Percentiles rank a stretch among this genome's conserved stretches.
Evolutionary conservation across 1,284 basidiomycete species (phyloP).

Genomic region (Cutaneotrichosporon mucoides): DNA sequence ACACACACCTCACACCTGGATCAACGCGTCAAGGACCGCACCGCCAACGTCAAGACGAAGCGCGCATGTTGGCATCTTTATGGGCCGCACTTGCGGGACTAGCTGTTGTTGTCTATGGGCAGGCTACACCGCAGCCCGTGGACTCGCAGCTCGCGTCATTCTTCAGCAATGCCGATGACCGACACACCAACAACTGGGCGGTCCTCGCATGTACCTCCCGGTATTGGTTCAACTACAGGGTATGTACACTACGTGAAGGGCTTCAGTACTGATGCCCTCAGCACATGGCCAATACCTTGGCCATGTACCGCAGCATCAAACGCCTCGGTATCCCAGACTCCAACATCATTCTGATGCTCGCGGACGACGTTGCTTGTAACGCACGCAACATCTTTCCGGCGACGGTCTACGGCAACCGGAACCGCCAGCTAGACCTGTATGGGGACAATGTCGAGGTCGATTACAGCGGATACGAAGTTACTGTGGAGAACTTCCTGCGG

Average conservation of each 20-base stretch:
- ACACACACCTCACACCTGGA: too few species aligned
- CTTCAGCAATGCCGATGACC: slow-evolving; percentile 10
- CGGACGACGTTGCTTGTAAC: slow-evolving; percentile 95
- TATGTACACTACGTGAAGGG: slow-evolving; percentile 50
- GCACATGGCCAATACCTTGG: slow-evolving; percentile 97
- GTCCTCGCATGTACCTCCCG: slow-evolving; percentile 90
- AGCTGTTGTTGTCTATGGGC: not conserved
- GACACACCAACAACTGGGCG: slow-evolving; percentile 97
- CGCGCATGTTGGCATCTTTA: not conserved
- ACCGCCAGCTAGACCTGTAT: slow-evolving; percentile 79
- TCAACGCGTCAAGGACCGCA: too few species aligned
- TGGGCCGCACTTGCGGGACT: not conserved
- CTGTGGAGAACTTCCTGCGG: slow-evolving; percentile 90
- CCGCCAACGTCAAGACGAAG: not conserved
- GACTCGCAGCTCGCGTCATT: not conserved
- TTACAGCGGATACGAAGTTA: slow-evolving; percentile 96
- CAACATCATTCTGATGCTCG: slow-evolving; percentile 98
- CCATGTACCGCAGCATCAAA: slow-evolving; percentile 99
- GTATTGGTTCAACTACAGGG: slow-evolving; percentile 98
- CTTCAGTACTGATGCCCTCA: slow-evolving; percentile 39
- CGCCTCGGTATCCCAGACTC: slow-evolving; percentile 95
- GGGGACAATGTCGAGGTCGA: slow-evolving; percentile 97
- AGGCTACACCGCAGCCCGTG: not conserved
- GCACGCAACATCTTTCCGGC: slow-evolving; percentile 87
- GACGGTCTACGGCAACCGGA: slow-evolving; percentile 79